Evolutionary conservation across 495 filamentous ascomycete genomes (phyloP).

Genomic region (Rusavskia elegans): DNA sequence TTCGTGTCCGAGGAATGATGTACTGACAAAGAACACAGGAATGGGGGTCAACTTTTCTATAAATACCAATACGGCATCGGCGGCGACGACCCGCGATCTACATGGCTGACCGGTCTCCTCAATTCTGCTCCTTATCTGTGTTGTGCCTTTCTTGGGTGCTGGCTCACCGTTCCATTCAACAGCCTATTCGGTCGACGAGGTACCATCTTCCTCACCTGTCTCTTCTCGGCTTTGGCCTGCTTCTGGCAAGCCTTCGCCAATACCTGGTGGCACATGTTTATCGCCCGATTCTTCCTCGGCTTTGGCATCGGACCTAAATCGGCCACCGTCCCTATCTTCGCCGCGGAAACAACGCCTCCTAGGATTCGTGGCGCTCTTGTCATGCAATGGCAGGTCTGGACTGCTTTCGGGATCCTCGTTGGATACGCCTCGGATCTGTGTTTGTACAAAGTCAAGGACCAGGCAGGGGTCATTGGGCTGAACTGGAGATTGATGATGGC

Average conservation of each 20-base stretch:
- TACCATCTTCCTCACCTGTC: slow-evolving; percentile 66
- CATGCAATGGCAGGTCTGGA: slow-evolving; percentile 83
- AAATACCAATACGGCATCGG: slow-evolving; percentile 25
- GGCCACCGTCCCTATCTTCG: slow-evolving; percentile 64
- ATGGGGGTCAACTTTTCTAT: slow-evolving; percentile 66
- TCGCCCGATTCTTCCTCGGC: slow-evolving; percentile 55
- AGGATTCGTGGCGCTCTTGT: slow-evolving; percentile 59
- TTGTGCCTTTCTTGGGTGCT: slow-evolving; percentile 65
- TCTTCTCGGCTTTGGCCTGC: slow-evolving; percentile 49
- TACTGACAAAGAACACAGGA: slow-evolving; percentile 62
- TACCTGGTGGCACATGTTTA: slow-evolving; percentile 59
- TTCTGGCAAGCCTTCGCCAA: slow-evolving; percentile 65
- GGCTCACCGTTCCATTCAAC: slow-evolving; percentile 72
- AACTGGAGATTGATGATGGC: slow-evolving; percentile 81
- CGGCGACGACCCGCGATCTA: slow-evolving; percentile 13
- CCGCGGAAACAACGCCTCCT: slow-evolving; percentile 59
- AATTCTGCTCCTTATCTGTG: slow-evolving; percentile 58
- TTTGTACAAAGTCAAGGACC: slow-evolving; percentile 46
- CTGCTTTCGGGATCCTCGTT: slow-evolving; percentile 69
- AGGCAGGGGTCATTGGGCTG: slow-evolving; percentile 39
- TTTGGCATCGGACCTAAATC: slow-evolving; percentile 73
- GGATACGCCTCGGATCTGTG: slow-evolving; percentile 63
- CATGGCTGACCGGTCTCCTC: slow-evolving; percentile 55
- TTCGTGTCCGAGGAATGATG: not conserved
- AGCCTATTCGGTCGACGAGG: slow-evolving; percentile 64